Evolutionary conservation across 192 early-diverging fungal species (phyloP).

Genomic region (Lunasporangiospora selenospora): DNA sequence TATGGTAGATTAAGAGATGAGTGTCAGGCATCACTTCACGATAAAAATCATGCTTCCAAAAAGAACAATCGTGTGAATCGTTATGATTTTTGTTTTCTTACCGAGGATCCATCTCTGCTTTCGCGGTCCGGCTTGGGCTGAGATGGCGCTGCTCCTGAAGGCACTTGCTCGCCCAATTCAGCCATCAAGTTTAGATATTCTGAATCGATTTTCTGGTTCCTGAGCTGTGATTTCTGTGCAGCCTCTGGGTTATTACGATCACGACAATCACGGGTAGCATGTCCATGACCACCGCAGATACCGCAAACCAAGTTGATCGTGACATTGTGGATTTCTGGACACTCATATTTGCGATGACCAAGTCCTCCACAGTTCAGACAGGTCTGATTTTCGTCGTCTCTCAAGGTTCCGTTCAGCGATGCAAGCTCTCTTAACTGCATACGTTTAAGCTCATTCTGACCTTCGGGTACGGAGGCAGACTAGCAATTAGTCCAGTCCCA

Average conservation of each 20-base stretch:
- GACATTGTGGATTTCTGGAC: slow-evolving; percentile 87
- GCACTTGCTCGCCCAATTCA: slow-evolving; percentile 79
- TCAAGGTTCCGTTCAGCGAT: slow-evolving; percentile 92
- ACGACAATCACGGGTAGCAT: slow-evolving; percentile 93
- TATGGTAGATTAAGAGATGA: background rate
- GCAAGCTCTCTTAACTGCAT: slow-evolving; percentile 95
- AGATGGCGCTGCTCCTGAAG: slow-evolving; percentile 3
- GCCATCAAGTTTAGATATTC: slow-evolving; percentile 96
- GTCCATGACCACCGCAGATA: slow-evolving; percentile 90
- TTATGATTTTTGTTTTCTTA: too few species aligned
- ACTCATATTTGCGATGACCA: slow-evolving; percentile 93
- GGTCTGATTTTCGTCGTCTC: slow-evolving; percentile 94
- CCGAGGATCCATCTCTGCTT: slow-evolving; percentile 17
- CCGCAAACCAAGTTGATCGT: slow-evolving; percentile 87
- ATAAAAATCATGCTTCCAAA: background rate
- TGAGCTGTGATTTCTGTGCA: slow-evolving; percentile 71
- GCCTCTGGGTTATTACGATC: slow-evolving; percentile 85
- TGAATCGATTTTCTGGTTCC: slow-evolving; percentile 86
- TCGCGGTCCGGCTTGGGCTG: slow-evolving; percentile 1
- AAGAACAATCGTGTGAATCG: background rate
- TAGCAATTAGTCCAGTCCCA: too few species aligned
- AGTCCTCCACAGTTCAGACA: slow-evolving; percentile 93
- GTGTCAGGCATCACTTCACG: background rate
- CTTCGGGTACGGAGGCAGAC: slow-evolving; percentile 91
- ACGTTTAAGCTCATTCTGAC: slow-evolving; percentile 94